Conservation (phyloP, 2,329 filamentous ascomycete species). For the Botrytis cinerea region DNA sequence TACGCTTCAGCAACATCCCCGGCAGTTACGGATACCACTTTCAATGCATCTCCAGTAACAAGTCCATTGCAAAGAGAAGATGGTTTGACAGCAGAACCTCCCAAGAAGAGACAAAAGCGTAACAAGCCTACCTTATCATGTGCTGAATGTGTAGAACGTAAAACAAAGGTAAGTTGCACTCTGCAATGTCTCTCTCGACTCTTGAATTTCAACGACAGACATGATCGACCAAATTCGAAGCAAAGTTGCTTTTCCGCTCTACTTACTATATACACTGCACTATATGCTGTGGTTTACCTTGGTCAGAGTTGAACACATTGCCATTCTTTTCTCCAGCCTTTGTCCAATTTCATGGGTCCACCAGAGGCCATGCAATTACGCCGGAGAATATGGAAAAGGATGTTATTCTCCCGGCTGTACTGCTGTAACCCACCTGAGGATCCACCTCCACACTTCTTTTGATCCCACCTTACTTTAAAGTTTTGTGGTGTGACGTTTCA, state of each 20-base stretch:
- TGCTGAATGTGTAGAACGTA: conserved; percentile 77
- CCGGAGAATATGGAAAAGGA: background rate
- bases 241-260: conserved; percentile 14
- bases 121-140: conserved; percentile 83
- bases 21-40: conserved; percentile 30
- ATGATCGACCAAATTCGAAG: background rate
- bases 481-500: background rate
- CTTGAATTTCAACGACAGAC: background rate
- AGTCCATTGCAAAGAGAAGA: conserved; percentile 28
- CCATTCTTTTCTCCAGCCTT: background rate
- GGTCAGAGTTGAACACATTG: background rate
- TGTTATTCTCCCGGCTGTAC: background rate
- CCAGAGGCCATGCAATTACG: background rate
- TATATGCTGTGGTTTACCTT: background rate
- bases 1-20: conserved; percentile 28
- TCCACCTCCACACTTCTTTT: background rate
- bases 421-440: background rate
- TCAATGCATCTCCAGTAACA: conserved; percentile 17
- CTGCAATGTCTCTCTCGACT: background rate
- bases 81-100: conserved; percentile 27
- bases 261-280: background rate
- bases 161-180: conserved; percentile 65
- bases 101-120: conserved; percentile 72
- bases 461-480: background rate
- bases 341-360: background rate